Percentiles rank a stretch among this genome's conserved stretches.
Conservation (phyloP, 2,329 filamentous ascomycete species). For the Xylariaceae sp. region DNA sequence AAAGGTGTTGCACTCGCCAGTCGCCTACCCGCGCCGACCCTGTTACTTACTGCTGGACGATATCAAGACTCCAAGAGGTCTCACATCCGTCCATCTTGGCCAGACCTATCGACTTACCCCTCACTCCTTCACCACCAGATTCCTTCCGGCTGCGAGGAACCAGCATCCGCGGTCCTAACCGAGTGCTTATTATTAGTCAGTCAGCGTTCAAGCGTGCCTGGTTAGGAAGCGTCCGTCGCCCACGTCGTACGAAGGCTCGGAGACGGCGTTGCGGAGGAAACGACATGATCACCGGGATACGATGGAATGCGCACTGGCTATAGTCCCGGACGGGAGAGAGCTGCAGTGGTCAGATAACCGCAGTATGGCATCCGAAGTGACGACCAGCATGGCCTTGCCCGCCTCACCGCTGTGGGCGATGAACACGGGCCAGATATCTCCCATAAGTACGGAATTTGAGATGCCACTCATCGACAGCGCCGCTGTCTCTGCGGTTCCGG, state of each 20-base stretch:
- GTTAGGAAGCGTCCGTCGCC: too few relatives aligned
- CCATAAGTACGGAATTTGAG: conserved; percentile 44
- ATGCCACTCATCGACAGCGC: conserved; percentile 24
- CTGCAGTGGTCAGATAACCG: conserved; percentile 38
- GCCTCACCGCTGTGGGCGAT: conserved; percentile 31
- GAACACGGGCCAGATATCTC: conserved; percentile 43
- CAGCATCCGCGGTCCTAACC: neutral
- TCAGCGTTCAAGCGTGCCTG: too few relatives aligned
- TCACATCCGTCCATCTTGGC: too few relatives aligned
- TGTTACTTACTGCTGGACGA: too few relatives aligned
- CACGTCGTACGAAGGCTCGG: too few relatives aligned
- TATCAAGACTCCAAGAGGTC: too few relatives aligned
- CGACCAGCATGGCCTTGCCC: conserved; percentile 25
- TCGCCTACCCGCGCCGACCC: neutral
- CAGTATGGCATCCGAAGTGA: conserved; percentile 38
- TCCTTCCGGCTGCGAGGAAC: conserved; percentile 10
- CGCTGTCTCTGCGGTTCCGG: conserved; percentile 32
- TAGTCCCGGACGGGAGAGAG: conserved; percentile 34
- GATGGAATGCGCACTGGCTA: conserved; percentile 39
- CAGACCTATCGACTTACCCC: too few relatives aligned
- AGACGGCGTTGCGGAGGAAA: conserved; percentile 8
- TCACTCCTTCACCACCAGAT: conserved; percentile 6
- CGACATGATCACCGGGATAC: conserved; percentile 36
- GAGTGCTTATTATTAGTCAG: neutral
- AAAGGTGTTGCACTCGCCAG: conserved; percentile 13